These are phyloP conservation scores for Eurotiales sp. DNA, from an alignment of 2,329 filamentous ascomycete species.

Conservation along the genomic window DNA sequence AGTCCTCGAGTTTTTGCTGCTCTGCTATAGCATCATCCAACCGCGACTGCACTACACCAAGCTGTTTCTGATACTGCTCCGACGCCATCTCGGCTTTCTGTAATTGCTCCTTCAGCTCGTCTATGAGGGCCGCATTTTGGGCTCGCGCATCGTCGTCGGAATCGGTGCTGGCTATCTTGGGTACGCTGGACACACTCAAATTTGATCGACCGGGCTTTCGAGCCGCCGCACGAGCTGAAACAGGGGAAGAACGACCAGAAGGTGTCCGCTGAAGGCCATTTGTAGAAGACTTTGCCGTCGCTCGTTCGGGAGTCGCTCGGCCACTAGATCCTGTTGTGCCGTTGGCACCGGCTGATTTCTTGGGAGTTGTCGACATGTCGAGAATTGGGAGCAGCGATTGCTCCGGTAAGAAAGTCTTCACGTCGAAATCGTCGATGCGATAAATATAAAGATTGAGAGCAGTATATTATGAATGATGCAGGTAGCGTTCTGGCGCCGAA, in stretches of 20 bases:
- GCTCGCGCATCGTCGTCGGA: constrained; percentile 71
- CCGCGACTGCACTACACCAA: constrained; percentile 76
- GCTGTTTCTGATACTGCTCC: constrained; percentile 78
- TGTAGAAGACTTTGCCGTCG: constrained; percentile 41
- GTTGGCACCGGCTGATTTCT: constrained; percentile 2
- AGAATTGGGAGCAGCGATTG: constrained; percentile 8
- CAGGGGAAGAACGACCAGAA: constrained; percentile 58
- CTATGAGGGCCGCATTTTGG: constrained; percentile 72
- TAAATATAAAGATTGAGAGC: neutral
- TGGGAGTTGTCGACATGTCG: constrained; percentile 12
- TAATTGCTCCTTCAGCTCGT: constrained; percentile 79
- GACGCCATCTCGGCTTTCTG: constrained; percentile 73
- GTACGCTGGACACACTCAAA: constrained; percentile 41
- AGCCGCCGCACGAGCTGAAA: constrained; percentile 70
- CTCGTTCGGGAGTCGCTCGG: constrained; percentile 45
- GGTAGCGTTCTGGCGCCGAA: constrained; percentile 2
- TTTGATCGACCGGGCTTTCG: constrained; percentile 52
- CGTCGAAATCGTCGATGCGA: neutral
- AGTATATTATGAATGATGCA: neutral
- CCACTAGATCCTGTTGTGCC: constrained; percentile 27
- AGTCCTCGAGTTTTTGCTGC: constrained; percentile 82
- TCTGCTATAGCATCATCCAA: constrained; percentile 81
- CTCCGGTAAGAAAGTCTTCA: neutral
- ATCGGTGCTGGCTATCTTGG: constrained; percentile 44
- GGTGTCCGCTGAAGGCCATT: constrained; percentile 57